Conservation (phyloP, 768 basidiomycete species). For the Gyrodon lividus region DNA sequence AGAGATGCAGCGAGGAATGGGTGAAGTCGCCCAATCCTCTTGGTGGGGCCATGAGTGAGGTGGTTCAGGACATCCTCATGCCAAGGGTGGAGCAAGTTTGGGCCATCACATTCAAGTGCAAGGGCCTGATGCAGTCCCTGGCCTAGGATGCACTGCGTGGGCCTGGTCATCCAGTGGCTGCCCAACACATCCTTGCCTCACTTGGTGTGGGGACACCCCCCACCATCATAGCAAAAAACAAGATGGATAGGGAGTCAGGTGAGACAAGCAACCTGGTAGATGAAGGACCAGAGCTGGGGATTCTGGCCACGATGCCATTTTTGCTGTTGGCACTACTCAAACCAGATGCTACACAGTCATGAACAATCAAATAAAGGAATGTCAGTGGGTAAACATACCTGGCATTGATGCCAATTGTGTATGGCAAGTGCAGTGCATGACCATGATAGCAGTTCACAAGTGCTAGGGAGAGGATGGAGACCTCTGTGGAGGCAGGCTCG, state of each 20-base stretch:
- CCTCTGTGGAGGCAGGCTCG: background rate
- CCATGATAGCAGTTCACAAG: background rate
- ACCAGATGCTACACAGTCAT: too few species aligned
- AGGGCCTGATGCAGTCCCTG: background rate
- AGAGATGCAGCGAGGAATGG: background rate
- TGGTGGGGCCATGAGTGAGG: background rate
- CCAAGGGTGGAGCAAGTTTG: background rate
- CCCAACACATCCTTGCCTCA: too few species aligned
- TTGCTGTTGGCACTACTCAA: too few species aligned
- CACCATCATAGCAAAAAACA: background rate
- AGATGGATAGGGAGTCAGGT: background rate
- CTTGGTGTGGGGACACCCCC: background rate
- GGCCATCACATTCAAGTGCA: too few species aligned
- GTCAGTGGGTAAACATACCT: background rate
- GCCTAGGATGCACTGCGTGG: constrained; percentile 1
- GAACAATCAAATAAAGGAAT: too few species aligned
- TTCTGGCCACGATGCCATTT: background rate
- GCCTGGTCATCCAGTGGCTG: constrained; percentile 2
- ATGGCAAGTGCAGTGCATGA: background rate
- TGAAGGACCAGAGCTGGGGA: background rate
- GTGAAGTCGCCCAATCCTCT: background rate
- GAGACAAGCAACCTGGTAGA: background rate
- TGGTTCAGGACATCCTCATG: background rate
- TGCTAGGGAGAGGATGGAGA: background rate
- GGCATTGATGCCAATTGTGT: background rate